These are phyloP conservation scores for Bidens hawaiensis DNA, from an alignment of 140 eudicot species.

Conservation along the genomic window DNA sequence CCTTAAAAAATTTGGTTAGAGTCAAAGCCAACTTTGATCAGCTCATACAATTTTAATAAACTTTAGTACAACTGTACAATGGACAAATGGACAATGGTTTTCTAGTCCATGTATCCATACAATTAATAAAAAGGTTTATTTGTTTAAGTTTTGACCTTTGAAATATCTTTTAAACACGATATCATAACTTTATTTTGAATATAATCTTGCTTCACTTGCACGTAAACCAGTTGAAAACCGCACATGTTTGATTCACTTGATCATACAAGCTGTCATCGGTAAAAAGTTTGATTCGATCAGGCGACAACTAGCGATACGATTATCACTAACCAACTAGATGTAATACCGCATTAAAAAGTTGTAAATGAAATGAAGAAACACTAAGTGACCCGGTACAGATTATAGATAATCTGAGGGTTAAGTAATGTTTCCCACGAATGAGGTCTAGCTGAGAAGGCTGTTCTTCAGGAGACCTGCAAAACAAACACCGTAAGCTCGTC, in stretches of 20 bases:
- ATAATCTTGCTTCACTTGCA: background rate
- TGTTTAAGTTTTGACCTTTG: background rate
- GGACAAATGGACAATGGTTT: no score
- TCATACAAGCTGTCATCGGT: slow-evolving; percentile 50
- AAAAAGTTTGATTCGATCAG: slow-evolving; percentile 48
- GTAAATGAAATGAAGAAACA: background rate
- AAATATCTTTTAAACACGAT: background rate
- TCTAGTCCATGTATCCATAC: no score
- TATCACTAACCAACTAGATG: background rate
- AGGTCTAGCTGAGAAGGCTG: no score
- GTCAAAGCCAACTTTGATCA: slow-evolving; percentile 3
- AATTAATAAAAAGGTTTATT: no score
- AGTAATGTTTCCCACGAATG: no score
- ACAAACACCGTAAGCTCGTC: no score
- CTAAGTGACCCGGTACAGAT: no score
- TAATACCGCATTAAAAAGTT: no score
- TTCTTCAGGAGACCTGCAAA: no score
- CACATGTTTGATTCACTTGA: slow-evolving; percentile 53
- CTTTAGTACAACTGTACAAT: no score
- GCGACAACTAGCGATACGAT: no score
- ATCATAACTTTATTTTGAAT: background rate
- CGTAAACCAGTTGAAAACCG: slow-evolving; percentile 39
- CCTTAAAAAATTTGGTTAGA: background rate
- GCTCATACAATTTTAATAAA: background rate
- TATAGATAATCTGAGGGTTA: no score